These are phyloP conservation scores for Fraxinus quadrangulata DNA, from an alignment of 257 asterid species.

Conservation along the genomic window DNA sequence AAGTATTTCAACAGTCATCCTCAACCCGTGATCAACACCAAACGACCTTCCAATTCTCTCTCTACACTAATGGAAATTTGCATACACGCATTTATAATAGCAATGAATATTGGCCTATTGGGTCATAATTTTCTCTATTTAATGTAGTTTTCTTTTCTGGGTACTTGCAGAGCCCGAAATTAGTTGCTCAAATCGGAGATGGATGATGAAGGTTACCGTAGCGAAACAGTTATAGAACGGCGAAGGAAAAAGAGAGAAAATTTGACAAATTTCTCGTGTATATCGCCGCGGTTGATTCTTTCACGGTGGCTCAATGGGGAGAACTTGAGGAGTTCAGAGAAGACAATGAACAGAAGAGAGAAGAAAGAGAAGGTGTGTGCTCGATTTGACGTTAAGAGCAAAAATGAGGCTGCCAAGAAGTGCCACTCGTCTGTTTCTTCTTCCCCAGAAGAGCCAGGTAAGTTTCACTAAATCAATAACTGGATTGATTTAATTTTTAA, in stretches of 20 bases:
- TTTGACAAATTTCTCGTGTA: conserved; percentile 55
- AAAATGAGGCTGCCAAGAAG: conserved; percentile 10
- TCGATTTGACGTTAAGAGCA: conserved; percentile 9
- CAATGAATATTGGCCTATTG: conserved; percentile 2
- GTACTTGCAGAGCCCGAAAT: neutral
- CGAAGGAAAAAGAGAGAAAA: conserved; percentile 30
- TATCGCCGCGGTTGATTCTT: conserved; percentile 49
- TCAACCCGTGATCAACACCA: conserved; percentile 47
- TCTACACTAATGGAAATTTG: conserved; percentile 35
- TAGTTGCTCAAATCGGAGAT: neutral
- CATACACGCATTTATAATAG: conserved; percentile 1
- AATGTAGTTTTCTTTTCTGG: conserved; percentile 3
- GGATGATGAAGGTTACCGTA: conserved; percentile 25
- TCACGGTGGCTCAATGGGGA: conserved; percentile 44
- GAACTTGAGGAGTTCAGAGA: conserved; percentile 25
- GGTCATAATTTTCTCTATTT: conserved; percentile 25
- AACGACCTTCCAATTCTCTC: conserved; percentile 35
- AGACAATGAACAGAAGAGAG: conserved; percentile 25
- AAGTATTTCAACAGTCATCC: neutral
- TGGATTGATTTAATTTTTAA: neutral
- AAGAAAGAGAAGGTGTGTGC: conserved; percentile 20
- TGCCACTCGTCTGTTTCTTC: conserved; percentile 25
- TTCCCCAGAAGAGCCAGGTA: conserved; percentile 36
- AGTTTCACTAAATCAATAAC: neutral
- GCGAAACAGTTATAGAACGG: conserved; percentile 25